Percentiles rank a stretch among this genome's conserved stretches.
phyloP scores from a whole-genome alignment of 2,329 filamentous ascomycete genomes.

The Xylariales sp. region DNA sequence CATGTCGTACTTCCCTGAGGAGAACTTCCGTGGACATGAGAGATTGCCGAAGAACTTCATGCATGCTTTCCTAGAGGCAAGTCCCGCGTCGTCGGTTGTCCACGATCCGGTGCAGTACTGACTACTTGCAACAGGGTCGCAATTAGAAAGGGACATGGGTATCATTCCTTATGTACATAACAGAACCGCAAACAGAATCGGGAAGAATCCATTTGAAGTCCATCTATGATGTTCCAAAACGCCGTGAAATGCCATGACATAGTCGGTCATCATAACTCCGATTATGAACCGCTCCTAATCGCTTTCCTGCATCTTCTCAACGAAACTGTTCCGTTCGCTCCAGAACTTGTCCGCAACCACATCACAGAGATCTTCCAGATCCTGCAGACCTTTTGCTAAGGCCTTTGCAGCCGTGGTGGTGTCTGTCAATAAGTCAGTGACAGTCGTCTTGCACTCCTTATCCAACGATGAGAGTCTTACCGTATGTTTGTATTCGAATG shows the following conservation, averaged over 20 bases:
- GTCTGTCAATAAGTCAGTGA: too few species aligned
- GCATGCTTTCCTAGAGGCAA: slow-evolving; percentile 88
- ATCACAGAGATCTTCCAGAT: slow-evolving; percentile 88
- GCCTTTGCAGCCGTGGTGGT: slow-evolving; percentile 77
- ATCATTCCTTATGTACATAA: slow-evolving; percentile 30
- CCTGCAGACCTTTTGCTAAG: slow-evolving; percentile 81
- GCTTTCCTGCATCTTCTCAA: slow-evolving; percentile 11
- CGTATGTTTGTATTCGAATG: slow-evolving; percentile 92
- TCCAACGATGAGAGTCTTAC: too few species aligned
- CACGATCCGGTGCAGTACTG: background rate
- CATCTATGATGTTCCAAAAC: slow-evolving; percentile 25
- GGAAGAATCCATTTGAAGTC: too few species aligned
- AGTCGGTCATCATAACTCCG: too few species aligned
- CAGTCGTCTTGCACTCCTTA: too few species aligned
- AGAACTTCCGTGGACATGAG: slow-evolving; percentile 70
- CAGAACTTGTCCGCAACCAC: slow-evolving; percentile 89
- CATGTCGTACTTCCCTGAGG: slow-evolving; percentile 92
- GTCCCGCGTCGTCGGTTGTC: slow-evolving; percentile 20
- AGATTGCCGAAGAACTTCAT: slow-evolving; percentile 88
- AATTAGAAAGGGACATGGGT: slow-evolving; percentile 41
- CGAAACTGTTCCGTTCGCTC: slow-evolving; percentile 59
- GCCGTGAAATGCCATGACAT: slow-evolving; percentile 15
- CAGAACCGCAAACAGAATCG: slow-evolving; percentile 31
- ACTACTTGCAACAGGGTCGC: slow-evolving; percentile 39
- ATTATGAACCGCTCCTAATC: too few species aligned